phyloP scores from a whole-genome alignment of 768 basidiomycete genomes.

The Xerocomellus dryophilus region DNA sequence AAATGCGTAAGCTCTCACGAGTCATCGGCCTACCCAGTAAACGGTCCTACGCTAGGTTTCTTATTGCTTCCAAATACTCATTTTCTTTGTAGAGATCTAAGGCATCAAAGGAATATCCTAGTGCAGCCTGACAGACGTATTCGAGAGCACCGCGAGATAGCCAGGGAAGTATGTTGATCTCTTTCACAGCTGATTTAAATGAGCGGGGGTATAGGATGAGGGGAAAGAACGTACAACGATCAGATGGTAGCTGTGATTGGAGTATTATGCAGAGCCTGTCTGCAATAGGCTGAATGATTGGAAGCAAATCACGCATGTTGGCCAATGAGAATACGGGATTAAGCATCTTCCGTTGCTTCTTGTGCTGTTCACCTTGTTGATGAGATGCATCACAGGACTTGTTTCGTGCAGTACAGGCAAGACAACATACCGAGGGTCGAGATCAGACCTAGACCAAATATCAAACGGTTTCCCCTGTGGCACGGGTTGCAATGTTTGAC shows the following conservation, averaged over 20 bases:
- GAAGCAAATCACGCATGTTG: slow-evolving; percentile 31
- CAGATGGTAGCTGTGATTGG: slow-evolving; percentile 17
- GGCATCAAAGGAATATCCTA: slow-evolving; percentile 35
- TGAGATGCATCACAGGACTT: background rate
- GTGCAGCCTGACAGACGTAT: slow-evolving; percentile 33
- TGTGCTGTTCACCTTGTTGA: slow-evolving; percentile 28
- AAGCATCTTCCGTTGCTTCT: slow-evolving; percentile 33
- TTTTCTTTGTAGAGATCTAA: slow-evolving; percentile 25
- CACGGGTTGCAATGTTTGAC: background rate
- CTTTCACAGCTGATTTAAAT: slow-evolving; percentile 19
- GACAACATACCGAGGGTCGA: slow-evolving; percentile 34
- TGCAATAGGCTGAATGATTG: slow-evolving; percentile 35
- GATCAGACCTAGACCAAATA: slow-evolving; percentile 39
- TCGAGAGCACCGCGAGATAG: slow-evolving; percentile 35
- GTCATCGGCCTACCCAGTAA: background rate
- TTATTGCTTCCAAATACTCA: slow-evolving; percentile 31
- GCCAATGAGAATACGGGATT: slow-evolving; percentile 33
- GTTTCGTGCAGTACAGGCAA: background rate
- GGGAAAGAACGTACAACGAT: slow-evolving; percentile 20
- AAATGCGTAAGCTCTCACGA: background rate
- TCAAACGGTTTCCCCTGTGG: slow-evolving; percentile 26
- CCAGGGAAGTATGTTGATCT: slow-evolving; percentile 36
- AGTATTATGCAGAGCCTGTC: slow-evolving; percentile 23
- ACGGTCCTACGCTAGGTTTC: slow-evolving; percentile 29
- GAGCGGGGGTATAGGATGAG: background rate